Evolutionary conservation across 2,329 filamentous ascomycete genomes (phyloP).

Genomic region (Scedosporium dehoogii): DNA sequence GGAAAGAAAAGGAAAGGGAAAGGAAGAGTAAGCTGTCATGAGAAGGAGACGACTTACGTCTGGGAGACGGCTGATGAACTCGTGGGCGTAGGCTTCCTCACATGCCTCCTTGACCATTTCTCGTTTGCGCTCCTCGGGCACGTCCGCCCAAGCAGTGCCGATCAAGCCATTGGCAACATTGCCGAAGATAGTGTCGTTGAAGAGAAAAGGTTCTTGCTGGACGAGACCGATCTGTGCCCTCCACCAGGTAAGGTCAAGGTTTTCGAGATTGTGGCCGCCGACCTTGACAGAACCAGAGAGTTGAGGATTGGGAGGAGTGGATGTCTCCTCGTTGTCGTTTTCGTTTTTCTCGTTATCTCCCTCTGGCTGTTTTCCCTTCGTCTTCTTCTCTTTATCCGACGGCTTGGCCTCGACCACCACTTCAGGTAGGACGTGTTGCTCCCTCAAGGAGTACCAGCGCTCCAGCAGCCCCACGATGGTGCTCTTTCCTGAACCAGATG

Average conservation of each 20-base stretch:
- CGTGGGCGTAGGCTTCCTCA: conserved; percentile 57
- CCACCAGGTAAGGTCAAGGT: conserved; percentile 28
- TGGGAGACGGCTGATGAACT: conserved; percentile 57
- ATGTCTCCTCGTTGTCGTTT: conserved; percentile 8
- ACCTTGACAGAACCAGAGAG: conserved; percentile 9
- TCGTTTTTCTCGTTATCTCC: conserved; percentile 15
- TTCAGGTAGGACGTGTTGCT: conserved; percentile 33
- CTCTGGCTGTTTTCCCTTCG: conserved; percentile 24
- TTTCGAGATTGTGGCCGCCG: conserved; percentile 12
- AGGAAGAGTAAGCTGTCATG: neutral
- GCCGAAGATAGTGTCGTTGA: conserved; percentile 39
- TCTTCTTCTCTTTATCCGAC: conserved; percentile 36
- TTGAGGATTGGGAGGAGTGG: neutral
- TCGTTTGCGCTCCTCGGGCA: conserved; percentile 26
- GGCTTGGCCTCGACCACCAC: conserved; percentile 25
- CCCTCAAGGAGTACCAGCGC: conserved; percentile 57
- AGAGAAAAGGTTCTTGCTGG: conserved; percentile 43
- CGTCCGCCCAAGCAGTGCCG: conserved; percentile 39
- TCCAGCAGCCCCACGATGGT: conserved; percentile 63
- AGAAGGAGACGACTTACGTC: conserved; percentile 23
- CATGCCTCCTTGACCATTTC: conserved; percentile 55
- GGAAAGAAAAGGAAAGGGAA: neutral
- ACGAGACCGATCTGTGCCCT: conserved; percentile 37
- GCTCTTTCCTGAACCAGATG: conserved; percentile 63
- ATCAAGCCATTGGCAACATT: conserved; percentile 53